These are phyloP conservation scores for Rhizophagus prolifer DNA, from an alignment of 192 early-diverging fungal species.

Conservation along the genomic window DNA sequence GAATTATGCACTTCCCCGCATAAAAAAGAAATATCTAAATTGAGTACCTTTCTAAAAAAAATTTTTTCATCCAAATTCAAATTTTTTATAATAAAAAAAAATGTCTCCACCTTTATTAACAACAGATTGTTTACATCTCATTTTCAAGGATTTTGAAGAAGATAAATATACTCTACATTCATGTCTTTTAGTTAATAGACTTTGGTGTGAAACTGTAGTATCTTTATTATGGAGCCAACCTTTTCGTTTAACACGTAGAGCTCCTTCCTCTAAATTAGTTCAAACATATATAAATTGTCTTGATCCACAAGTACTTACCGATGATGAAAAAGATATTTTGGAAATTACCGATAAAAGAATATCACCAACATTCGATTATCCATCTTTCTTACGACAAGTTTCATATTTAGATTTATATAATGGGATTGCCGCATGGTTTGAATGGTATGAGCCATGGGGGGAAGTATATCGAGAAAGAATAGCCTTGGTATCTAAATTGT, in stretches of 20 bases:
- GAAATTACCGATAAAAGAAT: neutral
- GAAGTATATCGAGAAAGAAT: neutral
- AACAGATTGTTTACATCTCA: neutral
- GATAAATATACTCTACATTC: constrained; percentile 4
- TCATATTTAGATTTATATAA: constrained; percentile 3
- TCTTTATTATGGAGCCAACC: constrained; percentile 7
- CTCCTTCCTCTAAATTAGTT: constrained; percentile 1
- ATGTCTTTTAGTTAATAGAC: constrained; percentile 4
- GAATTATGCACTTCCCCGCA: too few relatives aligned
- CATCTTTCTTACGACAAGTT: neutral
- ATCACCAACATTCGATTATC: neutral
- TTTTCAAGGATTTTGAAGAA: neutral
- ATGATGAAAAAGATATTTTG: neutral
- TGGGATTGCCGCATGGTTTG: neutral
- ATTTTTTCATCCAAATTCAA: too few relatives aligned
- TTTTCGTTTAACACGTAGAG: neutral
- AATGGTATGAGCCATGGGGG: neutral
- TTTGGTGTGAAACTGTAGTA: constrained; percentile 5
- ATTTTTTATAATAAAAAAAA: neutral
- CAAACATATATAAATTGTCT: neutral
- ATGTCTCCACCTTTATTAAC: neutral
- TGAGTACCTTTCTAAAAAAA: too few relatives aligned
- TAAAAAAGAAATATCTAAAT: too few relatives aligned
- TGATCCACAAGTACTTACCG: neutral
- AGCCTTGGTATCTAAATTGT: neutral